Evolutionary conservation across 768 basidiomycete species (phyloP), one percentile per base, ranked within the genome.

Genomic region (Arthromyces matolae): DNA sequence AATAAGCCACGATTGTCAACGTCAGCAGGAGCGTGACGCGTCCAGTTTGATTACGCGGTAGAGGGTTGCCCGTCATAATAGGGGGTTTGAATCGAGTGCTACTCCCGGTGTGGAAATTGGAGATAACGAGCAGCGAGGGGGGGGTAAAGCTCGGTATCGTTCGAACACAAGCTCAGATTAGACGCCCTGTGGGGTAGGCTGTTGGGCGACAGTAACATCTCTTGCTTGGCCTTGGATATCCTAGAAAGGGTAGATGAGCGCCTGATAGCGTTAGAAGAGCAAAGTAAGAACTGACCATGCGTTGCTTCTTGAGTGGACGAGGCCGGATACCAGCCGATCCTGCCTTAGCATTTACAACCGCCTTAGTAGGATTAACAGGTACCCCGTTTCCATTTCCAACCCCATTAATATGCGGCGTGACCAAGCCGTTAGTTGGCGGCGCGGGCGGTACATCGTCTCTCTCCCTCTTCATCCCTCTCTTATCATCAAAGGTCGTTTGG

Each of bases 251-350:
- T 29, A 34, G 24, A 27, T 29, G 19, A 35, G 27, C 32, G 24
- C 29, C 42, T 20, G 27, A 28, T 23, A 40, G 42, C 24, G 14
- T 33, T 39, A 29, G 56, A 27, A 34, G 54, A 49, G 42, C 24
- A 31, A 44, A 48, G 34, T 39, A 54, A 51, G 41, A 34, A 73
- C 81, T 58, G 56, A 88, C 86, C 80, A 86, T 71, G 52, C 84
- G 76, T 60, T 81, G 84, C 66, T 86, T 89, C 76, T 89, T 89
- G 34, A 83, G 60, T 18, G 86, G 86, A 54, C 86, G 72, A 23
- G 86, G 84, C 46, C 82, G 72, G 12, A 74, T 77, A 37, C 73
- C 77, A 7, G 71, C 72, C 29, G 70, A 71, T 14, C 84, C 85
- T 8, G 83, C 79, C 56, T 79, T 80, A 22, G 81, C 75, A 55